phyloP scores from a whole-genome alignment of 495 filamentous ascomycete species.

The Xylaria nigripes region DNA sequence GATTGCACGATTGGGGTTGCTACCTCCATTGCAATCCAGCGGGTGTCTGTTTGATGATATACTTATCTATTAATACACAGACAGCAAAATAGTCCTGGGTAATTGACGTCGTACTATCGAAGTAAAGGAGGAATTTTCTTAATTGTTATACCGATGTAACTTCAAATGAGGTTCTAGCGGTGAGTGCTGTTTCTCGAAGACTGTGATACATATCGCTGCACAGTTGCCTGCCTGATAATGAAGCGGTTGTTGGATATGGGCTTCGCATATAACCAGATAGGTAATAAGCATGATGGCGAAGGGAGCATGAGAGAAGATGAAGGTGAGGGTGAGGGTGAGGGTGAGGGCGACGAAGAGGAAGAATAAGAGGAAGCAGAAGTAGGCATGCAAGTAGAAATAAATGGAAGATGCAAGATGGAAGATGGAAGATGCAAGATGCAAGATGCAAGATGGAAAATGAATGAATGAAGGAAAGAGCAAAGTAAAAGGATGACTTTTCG shows the following conservation, averaged over 20 bases:
- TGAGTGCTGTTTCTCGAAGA: background rate
- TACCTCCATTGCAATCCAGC: background rate
- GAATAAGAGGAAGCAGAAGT: no score
- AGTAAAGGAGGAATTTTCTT: background rate
- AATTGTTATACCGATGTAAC: background rate
- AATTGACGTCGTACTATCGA: background rate
- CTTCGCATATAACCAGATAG: no score
- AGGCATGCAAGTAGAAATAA: no score
- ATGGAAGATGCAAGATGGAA: no score
- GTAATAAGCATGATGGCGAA: background rate
- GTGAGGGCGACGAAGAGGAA: no score
- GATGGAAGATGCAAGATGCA: background rate
- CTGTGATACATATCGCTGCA: background rate
- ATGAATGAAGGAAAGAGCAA: background rate
- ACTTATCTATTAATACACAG: background rate
- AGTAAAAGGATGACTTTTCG: background rate
- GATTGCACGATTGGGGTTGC: constrained; percentile 2
- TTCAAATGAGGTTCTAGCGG: background rate
- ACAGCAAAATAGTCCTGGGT: background rate
- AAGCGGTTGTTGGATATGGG: background rate
- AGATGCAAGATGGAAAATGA: background rate
- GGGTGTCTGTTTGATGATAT: background rate
- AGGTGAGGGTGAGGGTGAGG: no score
- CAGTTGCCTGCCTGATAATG: background rate
- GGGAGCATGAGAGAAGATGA: background rate